Base-by-base conservation (phyloP, 73 alveolate species). In the Symbiodinium natans region DNA sequence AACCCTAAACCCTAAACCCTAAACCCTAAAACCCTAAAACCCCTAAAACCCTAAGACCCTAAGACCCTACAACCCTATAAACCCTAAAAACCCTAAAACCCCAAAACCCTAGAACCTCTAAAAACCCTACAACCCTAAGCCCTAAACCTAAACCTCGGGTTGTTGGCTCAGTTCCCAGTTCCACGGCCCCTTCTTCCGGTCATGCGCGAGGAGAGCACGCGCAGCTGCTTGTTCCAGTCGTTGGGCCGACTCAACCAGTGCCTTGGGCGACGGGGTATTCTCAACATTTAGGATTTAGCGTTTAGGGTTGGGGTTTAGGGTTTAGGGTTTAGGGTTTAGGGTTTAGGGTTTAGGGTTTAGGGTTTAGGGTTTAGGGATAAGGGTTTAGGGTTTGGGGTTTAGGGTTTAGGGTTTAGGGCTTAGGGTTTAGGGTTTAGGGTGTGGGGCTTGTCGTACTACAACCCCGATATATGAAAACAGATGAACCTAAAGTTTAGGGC, bases 201-300 rank as follows among this genome's bases (percentile, higher is more conserved):
- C 17, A 21, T 42, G 10, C 40, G 40, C 0, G 10, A 87, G 94
- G 94, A 87, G 63, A 87, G 94, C 48, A 82, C 56, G 29, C 52
- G 39, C 48, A 56, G 83, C 36, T 40, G 56, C 41, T 29, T 87
- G 71, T 33, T 87, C 41, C 42, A 38, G 39, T 87, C 94, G 10
- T 29, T 87, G 84, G 94, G 94, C 59, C 33, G 38, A 41, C 9
- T 87, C 84, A 87, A 63, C 84, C 85, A 63, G 31, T 13, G 27
- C 71, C 71, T 52, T 19, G 27, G 19, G n/a, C n/a, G n/a, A n/a
- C n/a, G n/a, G n/a, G n/a, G n/a, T n/a, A n/a, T n/a, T n/a, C n/a
- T n/a, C n/a, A n/a, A n/a, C n/a, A n/a, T n/a, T n/a, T n/a, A n/a
- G n/a, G n/a, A n/a, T n/a, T n/a, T n/a, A n/a, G n/a, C n/a, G n/a